Percentiles rank a stretch among this genome's conserved stretches.
Evolutionary conservation across 1,284 basidiomycete species (phyloP).

Genomic region (Boletus smithii): DNA sequence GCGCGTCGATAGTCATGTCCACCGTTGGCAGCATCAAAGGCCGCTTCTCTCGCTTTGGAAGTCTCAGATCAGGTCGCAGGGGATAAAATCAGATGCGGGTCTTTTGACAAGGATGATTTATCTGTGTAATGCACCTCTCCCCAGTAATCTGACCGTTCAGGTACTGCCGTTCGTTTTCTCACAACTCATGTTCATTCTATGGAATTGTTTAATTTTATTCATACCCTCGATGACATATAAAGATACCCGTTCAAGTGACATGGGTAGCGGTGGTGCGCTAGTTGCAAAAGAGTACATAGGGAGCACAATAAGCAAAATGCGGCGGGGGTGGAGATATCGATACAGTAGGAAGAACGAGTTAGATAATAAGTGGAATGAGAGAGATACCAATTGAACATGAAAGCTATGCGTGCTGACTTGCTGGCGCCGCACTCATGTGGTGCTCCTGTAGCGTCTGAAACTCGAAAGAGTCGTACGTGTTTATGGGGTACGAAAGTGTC

Average conservation of each 20-base stretch:
- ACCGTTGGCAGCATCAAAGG: slow-evolving; percentile 56
- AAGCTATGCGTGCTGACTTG: slow-evolving; percentile 23
- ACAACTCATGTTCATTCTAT: neutral
- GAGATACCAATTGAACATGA: neutral
- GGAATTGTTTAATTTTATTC: slow-evolving; percentile 12
- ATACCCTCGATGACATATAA: slow-evolving; percentile 25
- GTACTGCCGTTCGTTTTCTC: neutral
- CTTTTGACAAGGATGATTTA: neutral
- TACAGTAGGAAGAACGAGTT: slow-evolving; percentile 24
- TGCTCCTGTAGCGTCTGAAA: slow-evolving; percentile 35
- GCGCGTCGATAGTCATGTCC: slow-evolving; percentile 49
- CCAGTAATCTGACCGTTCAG: neutral
- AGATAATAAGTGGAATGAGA: slow-evolving; percentile 25
- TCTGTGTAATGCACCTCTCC: neutral
- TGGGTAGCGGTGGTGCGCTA: slow-evolving; percentile 10
- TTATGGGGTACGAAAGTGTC: slow-evolving; percentile 15
- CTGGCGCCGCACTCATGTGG: slow-evolving; percentile 9
- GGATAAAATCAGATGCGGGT: slow-evolving; percentile 26
- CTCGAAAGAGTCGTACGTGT: slow-evolving; percentile 33
- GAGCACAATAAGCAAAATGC: slow-evolving; percentile 3
- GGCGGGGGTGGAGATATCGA: slow-evolving; percentile 22
- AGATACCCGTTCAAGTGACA: slow-evolving; percentile 23
- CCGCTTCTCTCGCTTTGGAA: slow-evolving; percentile 70
- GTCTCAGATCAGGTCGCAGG: slow-evolving; percentile 63
- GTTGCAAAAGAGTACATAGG: slow-evolving; percentile 9